Conservation (phyloP, 1,284 basidiomycete genomes). For the Fomitiporia mediterranea region DNA sequence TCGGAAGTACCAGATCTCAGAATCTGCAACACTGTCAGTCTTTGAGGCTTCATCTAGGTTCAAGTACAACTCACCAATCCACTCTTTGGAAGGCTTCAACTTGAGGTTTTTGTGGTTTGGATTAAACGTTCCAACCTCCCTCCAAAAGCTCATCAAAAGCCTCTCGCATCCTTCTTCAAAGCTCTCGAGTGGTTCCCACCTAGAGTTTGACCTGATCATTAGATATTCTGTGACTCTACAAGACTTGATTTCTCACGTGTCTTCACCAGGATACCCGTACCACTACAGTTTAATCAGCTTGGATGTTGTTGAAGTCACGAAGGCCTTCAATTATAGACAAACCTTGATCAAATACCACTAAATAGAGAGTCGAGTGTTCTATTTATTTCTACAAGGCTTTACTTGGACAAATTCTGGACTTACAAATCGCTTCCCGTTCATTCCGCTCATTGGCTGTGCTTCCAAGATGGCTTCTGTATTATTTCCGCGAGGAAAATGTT, state of each 20-base stretch:
- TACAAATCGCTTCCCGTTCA: slow-evolving; percentile 2
- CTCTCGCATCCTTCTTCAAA: neutral
- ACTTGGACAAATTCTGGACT: no score
- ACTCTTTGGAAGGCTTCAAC: slow-evolving; percentile 8
- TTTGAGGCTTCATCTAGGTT: neutral
- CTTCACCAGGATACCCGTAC: slow-evolving; percentile 21
- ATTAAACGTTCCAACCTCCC: neutral
- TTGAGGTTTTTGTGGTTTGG: neutral
- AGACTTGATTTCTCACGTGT: slow-evolving; percentile 15
- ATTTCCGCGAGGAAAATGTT: neutral
- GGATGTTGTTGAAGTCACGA: neutral
- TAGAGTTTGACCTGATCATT: neutral
- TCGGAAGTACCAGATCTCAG: slow-evolving; percentile 11
- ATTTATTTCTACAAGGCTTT: neutral
- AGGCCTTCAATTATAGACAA: neutral
- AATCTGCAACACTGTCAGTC: neutral
- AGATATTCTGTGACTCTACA: neutral
- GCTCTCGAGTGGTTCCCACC: slow-evolving; percentile 10
- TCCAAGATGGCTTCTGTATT: slow-evolving; percentile 11
- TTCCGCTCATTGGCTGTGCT: neutral
- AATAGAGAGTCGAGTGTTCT: neutral
- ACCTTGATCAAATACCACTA: slow-evolving; percentile 13
- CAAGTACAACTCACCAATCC: slow-evolving; percentile 18
- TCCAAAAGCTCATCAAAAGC: slow-evolving; percentile 11
- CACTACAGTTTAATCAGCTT: slow-evolving; percentile 14